Conservation (phyloP, 2,329 filamentous ascomycete genomes). For the Pseudogymnoascus sp. region DNA sequence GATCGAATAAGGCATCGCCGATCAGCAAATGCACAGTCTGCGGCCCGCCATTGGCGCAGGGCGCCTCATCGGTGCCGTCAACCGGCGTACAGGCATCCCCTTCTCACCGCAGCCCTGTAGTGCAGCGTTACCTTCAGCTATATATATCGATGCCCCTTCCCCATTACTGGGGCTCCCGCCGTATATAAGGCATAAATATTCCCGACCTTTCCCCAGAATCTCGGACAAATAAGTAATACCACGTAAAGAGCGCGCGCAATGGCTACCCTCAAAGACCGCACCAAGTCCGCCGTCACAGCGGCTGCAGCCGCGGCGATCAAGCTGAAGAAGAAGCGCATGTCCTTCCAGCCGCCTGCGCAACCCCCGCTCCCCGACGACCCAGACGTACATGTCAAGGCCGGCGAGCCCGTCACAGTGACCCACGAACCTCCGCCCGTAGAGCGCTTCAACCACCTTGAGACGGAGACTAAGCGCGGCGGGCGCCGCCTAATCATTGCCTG, state of each 20-base stretch:
- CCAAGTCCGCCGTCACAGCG: not conserved
- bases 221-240: not conserved
- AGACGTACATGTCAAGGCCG: not conserved
- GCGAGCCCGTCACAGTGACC: not conserved
- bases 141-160: not conserved
- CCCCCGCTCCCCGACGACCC: not conserved
- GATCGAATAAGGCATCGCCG: slow-evolving; percentile 1
- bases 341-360: not conserved
- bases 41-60: not conserved
- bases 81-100: not conserved
- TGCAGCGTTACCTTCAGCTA: slow-evolving; percentile 2
- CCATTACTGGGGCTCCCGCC: not conserved
- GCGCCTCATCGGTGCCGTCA: not conserved
- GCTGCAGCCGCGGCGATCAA: not conserved
- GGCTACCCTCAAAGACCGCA: slow-evolving; percentile 9
- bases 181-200: not conserved
- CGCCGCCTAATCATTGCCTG: slow-evolving; percentile 25
- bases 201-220: too few relatives aligned
- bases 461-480: not conserved
- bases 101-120: not conserved
- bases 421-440: not conserved
- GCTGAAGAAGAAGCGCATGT: not conserved
- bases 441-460: not conserved
- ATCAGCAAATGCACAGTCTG: slow-evolving; percentile 1
- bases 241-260: not conserved